phyloP scores from a whole-genome alignment of 495 filamentous ascomycete genomes.

The Rhypophila decipiens region DNA sequence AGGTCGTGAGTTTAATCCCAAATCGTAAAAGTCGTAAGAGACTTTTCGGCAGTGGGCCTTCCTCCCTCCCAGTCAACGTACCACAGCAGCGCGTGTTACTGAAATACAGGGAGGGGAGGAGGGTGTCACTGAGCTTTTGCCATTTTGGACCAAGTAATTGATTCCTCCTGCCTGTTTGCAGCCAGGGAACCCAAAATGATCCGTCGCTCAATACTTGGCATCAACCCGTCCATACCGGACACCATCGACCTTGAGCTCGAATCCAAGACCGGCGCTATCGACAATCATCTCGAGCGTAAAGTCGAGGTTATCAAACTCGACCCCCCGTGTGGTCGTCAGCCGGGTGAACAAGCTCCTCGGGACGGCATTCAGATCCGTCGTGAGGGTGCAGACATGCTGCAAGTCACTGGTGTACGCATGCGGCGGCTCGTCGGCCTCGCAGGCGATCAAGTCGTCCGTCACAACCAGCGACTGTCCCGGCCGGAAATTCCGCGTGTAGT shows the following conservation, averaged over 20 bases:
- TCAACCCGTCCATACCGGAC: slow-evolving; percentile 65
- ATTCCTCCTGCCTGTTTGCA: too few relatives aligned
- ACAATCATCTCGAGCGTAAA: slow-evolving; percentile 72
- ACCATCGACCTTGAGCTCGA: slow-evolving; percentile 68
- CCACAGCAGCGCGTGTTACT: too few relatives aligned
- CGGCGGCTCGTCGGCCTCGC: slow-evolving; percentile 57
- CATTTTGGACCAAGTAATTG: too few relatives aligned
- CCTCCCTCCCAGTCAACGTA: too few relatives aligned
- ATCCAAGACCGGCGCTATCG: slow-evolving; percentile 62
- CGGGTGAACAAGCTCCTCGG: slow-evolving; percentile 59
- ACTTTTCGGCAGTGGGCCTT: too few relatives aligned
- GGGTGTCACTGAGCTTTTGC: too few relatives aligned
- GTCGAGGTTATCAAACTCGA: slow-evolving; percentile 69
- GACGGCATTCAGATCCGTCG: slow-evolving; percentile 65
- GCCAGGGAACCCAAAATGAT: too few relatives aligned
- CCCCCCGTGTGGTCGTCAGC: slow-evolving; percentile 62
- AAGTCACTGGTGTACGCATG: slow-evolving; percentile 49
- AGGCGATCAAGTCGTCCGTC: slow-evolving; percentile 68
- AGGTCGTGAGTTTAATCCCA: too few relatives aligned
- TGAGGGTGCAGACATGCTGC: slow-evolving; percentile 65
- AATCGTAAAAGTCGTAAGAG: too few relatives aligned
- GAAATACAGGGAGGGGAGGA: too few relatives aligned
- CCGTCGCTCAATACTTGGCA: too few relatives aligned
- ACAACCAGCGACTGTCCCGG: slow-evolving; percentile 59
- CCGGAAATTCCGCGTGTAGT: slow-evolving; percentile 73